Conservation (phyloP, 176 grass and related monocot species). For the Metroxylon sagu region DNA sequence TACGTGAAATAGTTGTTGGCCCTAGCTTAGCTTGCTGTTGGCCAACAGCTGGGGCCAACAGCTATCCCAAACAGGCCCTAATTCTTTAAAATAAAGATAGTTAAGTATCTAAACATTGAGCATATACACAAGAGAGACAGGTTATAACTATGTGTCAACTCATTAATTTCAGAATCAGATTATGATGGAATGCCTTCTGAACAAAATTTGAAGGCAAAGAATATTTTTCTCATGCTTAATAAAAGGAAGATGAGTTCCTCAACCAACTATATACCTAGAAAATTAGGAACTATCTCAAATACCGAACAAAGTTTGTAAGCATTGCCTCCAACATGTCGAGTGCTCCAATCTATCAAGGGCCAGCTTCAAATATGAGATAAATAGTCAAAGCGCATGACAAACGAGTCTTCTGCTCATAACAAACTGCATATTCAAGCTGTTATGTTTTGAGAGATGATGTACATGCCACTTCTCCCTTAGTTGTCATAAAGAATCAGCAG, state of each 20-base stretch:
- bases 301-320: slow-evolving; percentile 35
- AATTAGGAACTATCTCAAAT: slow-evolving; percentile 47
- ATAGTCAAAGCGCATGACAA: slow-evolving; percentile 21
- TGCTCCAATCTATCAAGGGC: slow-evolving; percentile 30
- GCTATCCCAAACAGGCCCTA: too few relatives aligned
- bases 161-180: slow-evolving; percentile 3
- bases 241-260: slow-evolving; percentile 20
- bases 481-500: slow-evolving; percentile 70
- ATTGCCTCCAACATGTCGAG: slow-evolving; percentile 16
- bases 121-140: too few relatives aligned
- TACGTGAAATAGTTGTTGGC: too few relatives aligned
- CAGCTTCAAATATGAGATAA: slow-evolving; percentile 29
- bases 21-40: too few relatives aligned
- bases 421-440: slow-evolving; percentile 38
- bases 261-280: slow-evolving; percentile 14
- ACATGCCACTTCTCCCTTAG: slow-evolving; percentile 29
- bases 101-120: too few relatives aligned
- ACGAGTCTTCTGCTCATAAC: not conserved
- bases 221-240: slow-evolving; percentile 5
- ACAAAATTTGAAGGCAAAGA: slow-evolving; percentile 9
- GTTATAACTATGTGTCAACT: slow-evolving; percentile 1
- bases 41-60: too few relatives aligned
- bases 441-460: slow-evolving; percentile 32
- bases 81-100: too few relatives aligned
- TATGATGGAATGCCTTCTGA: slow-evolving; percentile 11